A percentile compares a stretch with the other conserved stretches of the same genome.
Conservation (phyloP, 352 stramenopile species). For the Globisporangium paroecandrum region DNA sequence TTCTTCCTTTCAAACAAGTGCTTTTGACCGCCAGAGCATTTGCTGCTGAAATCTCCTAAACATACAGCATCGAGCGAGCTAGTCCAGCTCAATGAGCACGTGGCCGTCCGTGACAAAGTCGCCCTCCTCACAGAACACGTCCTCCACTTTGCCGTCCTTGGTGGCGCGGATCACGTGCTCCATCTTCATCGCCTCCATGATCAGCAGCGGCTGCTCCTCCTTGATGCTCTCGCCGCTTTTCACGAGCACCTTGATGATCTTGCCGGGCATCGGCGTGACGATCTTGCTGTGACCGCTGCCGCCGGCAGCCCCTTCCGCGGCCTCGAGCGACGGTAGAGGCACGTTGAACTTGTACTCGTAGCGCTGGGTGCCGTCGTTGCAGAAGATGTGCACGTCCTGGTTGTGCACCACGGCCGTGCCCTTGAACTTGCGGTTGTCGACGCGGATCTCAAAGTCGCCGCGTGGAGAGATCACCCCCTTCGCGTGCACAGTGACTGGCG, state of each 20-base stretch:
- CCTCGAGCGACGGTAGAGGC: conserved; percentile 46
- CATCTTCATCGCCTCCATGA: conserved; percentile 99
- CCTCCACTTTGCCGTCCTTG: conserved; percentile 63
- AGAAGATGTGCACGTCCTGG: conserved; percentile 72
- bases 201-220: conserved; percentile 88
- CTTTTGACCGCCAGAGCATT: background rate
- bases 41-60: background rate
- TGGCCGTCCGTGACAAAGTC: conserved; percentile 77
- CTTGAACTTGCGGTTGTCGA: conserved; percentile 61
- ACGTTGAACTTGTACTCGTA: conserved; percentile 86
- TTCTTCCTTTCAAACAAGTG: background rate
- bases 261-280: conserved; percentile 93
- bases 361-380: conserved; percentile 61
- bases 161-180: conserved; percentile 83
- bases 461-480: conserved; percentile 30
- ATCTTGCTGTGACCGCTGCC: conserved; percentile 52
- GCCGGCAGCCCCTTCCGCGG: conserved; percentile 24
- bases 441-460: conserved; percentile 66
- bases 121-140: conserved; percentile 67
- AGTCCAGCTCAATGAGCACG: conserved; percentile 70
- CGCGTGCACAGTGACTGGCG: conserved; percentile 25
- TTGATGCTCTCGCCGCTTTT: conserved; percentile 85
- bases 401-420: conserved; percentile 67
- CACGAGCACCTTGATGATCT: conserved; percentile 90
- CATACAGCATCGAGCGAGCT: background rate